Conservation (phyloP, 495 filamentous ascomycete species). For the Neurospora sp. region DNA sequence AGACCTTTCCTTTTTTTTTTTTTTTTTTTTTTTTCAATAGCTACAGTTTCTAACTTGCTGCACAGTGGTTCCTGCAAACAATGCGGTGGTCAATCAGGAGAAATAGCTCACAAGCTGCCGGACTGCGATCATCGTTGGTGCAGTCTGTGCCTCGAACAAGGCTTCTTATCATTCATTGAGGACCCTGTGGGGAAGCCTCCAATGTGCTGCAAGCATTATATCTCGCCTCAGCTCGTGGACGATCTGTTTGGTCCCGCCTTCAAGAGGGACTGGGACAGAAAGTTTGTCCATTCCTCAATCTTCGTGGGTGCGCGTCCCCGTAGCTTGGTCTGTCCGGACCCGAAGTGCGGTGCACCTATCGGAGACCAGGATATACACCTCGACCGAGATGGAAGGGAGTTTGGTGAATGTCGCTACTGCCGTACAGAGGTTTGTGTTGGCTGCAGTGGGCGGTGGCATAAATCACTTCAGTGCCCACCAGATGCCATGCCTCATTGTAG, state of each 20-base stretch:
- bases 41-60: background rate
- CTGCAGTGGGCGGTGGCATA: constrained; percentile 68
- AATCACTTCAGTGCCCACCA: constrained; percentile 54
- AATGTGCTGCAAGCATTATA: constrained; percentile 62
- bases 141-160: constrained; percentile 56
- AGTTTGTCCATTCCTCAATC: constrained; percentile 63
- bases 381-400: constrained; percentile 37
- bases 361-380: constrained; percentile 53
- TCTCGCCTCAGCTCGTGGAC: constrained; percentile 67
- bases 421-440: constrained; percentile 61
- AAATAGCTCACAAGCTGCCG: constrained; percentile 6
- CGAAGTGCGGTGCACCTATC: constrained; percentile 64
- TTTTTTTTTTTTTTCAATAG: background rate
- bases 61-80: background rate
- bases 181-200: constrained; percentile 77
- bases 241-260: constrained; percentile 60
- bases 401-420: constrained; percentile 55
- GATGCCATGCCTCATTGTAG: constrained; percentile 71
- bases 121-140: constrained; percentile 70
- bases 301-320: constrained; percentile 63
- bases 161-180: constrained; percentile 61
- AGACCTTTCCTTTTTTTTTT: background rate
- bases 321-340: constrained; percentile 14
- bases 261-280: constrained; percentile 67
- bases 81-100: background rate